phyloP scores from a whole-genome alignment of 1,139 yeast species.

The Debaryomycetaceae sp. region DNA sequence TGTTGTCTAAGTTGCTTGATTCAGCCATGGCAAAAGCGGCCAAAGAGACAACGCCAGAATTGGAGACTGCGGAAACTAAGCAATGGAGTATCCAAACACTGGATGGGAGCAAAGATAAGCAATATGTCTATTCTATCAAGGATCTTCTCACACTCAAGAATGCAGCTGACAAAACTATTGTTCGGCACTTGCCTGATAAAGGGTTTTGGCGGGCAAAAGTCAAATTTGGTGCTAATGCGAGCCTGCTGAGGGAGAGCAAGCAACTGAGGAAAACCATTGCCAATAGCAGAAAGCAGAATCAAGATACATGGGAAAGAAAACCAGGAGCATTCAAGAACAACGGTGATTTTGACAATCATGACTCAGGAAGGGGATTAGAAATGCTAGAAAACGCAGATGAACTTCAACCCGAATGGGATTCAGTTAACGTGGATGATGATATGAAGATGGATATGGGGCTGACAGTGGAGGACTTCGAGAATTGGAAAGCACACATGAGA shows the following conservation, averaged over 20 bases:
- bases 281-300: slow-evolving; percentile 14
- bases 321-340: slow-evolving; percentile 19
- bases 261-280: slow-evolving; percentile 10
- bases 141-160: neutral
- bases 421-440: slow-evolving; percentile 29
- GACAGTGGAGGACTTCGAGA: slow-evolving; percentile 68
- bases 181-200: slow-evolving; percentile 32
- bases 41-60: slow-evolving; percentile 42
- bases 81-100: neutral
- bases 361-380: slow-evolving; percentile 28
- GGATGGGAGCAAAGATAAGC: neutral
- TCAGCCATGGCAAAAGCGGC: slow-evolving; percentile 49
- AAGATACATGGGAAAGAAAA: slow-evolving; percentile 30
- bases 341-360: slow-evolving; percentile 26
- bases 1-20: slow-evolving; percentile 40
- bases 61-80: neutral
- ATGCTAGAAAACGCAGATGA: slow-evolving; percentile 40
- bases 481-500: slow-evolving; percentile 64
- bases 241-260: slow-evolving; percentile 8
- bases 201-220: slow-evolving; percentile 38
- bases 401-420: slow-evolving; percentile 53
- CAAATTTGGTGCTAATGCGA: slow-evolving; percentile 7
- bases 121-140: slow-evolving; percentile 25
- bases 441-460: slow-evolving; percentile 46
- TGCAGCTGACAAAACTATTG: neutral